Conservation (phyloP, 768 basidiomycete genomes). For the Omphalotus guepiniiformis region DNA sequence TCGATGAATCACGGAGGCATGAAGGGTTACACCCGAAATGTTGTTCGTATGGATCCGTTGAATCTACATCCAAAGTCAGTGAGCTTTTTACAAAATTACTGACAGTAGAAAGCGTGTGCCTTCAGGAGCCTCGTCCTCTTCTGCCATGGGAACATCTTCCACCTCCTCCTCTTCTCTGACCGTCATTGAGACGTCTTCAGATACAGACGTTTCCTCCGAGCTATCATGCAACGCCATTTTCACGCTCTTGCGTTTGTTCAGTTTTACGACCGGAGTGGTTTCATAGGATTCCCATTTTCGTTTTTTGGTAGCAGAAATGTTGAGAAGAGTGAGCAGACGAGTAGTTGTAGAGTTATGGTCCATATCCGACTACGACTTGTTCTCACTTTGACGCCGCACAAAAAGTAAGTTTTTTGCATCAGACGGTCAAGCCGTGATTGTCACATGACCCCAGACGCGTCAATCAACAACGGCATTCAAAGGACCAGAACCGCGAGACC, state of each 20-base stretch:
- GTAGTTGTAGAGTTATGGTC: slow-evolving; percentile 60
- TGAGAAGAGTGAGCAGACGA: slow-evolving; percentile 81
- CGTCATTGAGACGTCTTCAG: slow-evolving; percentile 14
- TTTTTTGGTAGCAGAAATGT: slow-evolving; percentile 83
- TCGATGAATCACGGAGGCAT: slow-evolving; percentile 44
- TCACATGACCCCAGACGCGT: too few relatives aligned
- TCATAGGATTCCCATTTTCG: slow-evolving; percentile 41
- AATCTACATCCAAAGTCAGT: slow-evolving; percentile 12
- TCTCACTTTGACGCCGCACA: too few relatives aligned
- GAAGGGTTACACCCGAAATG: slow-evolving; percentile 68
- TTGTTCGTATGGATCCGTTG: slow-evolving; percentile 53
- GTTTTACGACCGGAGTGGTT: slow-evolving; percentile 48
- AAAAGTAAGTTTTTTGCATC: too few relatives aligned
- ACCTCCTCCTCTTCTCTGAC: slow-evolving; percentile 21
- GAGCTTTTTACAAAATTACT: slow-evolving; percentile 4
- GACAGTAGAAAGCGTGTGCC: slow-evolving; percentile 17
- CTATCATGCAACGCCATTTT: neutral
- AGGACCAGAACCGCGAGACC: too few relatives aligned
- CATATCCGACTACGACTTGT: too few relatives aligned
- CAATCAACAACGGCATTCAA: too few relatives aligned
- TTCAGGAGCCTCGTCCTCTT: slow-evolving; percentile 23
- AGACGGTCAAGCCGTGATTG: too few relatives aligned
- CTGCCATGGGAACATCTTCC: neutral
- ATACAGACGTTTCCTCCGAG: neutral
- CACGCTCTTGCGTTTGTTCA: slow-evolving; percentile 59